Conservation (phyloP, 2,329 filamentous ascomycete species). For the Hymenotorrendiella dingleyae region DNA sequence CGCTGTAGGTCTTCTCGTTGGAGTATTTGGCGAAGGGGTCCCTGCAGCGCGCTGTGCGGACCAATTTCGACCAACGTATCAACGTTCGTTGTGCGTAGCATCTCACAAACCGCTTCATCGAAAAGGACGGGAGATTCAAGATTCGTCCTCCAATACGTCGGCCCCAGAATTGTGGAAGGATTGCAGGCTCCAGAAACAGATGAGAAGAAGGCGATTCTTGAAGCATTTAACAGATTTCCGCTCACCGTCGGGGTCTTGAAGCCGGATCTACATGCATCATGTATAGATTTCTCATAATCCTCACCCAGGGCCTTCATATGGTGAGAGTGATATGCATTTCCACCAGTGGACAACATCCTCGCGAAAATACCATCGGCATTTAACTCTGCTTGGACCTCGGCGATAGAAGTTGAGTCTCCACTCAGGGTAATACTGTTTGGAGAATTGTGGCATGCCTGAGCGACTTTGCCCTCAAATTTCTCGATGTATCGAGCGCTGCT, state of each 20-base stretch:
- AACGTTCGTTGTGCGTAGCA: neutral
- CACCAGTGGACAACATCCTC: conserved; percentile 19
- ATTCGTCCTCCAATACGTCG: conserved; percentile 40
- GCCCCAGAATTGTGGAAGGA: neutral
- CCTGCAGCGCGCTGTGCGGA: conserved; percentile 6
- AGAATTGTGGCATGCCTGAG: conserved; percentile 24
- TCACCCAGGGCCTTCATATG: conserved; percentile 26
- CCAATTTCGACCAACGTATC: conserved; percentile 8
- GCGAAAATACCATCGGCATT: neutral
- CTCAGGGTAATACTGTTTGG: conserved; percentile 23
- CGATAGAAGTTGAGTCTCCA: conserved; percentile 4
- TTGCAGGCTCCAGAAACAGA: neutral
- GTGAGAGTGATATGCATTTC: conserved; percentile 35
- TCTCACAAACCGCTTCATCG: neutral
- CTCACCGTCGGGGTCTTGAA: neutral
- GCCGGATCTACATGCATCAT: neutral
- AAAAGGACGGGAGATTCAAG: conserved; percentile 40
- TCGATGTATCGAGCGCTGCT: conserved; percentile 3
- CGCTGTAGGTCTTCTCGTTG: conserved; percentile 30
- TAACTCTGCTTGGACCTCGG: neutral
- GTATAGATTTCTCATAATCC: conserved; percentile 14
- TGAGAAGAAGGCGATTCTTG: neutral
- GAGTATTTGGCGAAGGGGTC: conserved; percentile 9
- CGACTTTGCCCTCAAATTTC: neutral
- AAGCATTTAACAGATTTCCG: neutral